These are phyloP conservation scores for Lactarius hengduanensis DNA, from an alignment of 768 basidiomycete genomes.

Conservation along the genomic window DNA sequence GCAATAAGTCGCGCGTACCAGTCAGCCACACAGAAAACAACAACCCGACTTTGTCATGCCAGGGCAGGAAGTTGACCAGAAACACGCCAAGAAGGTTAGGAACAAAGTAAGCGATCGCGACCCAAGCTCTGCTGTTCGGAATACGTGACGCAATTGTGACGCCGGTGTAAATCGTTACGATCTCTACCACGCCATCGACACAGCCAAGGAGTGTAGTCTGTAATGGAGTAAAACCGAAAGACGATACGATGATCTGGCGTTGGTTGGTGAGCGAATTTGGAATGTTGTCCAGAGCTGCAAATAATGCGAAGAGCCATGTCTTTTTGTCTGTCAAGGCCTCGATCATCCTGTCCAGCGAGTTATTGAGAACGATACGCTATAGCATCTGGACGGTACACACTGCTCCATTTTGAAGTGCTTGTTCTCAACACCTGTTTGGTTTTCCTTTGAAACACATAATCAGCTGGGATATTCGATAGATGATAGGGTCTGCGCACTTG, in stretches of 20 bases:
- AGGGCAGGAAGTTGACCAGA: constrained; percentile 63
- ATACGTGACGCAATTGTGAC: constrained; percentile 56
- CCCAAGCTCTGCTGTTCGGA: constrained; percentile 60
- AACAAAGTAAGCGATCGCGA: constrained; percentile 57
- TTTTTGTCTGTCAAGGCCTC: constrained; percentile 69
- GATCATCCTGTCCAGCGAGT: constrained; percentile 47
- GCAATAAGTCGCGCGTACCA: constrained; percentile 38
- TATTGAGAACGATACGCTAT: not conserved
- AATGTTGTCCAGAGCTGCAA: constrained; percentile 57
- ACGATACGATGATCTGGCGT: constrained; percentile 58
- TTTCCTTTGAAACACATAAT: constrained; percentile 42
- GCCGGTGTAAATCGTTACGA: constrained; percentile 67
- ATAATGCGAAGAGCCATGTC: constrained; percentile 75
- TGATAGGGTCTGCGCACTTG: constrained; percentile 43
- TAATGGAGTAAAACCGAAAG: constrained; percentile 61
- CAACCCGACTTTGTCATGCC: constrained; percentile 62
- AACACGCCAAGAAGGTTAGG: constrained; percentile 65
- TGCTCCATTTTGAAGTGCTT: constrained; percentile 80
- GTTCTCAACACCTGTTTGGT: constrained; percentile 81
- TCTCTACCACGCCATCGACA: constrained; percentile 63
- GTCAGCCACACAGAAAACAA: constrained; percentile 56
- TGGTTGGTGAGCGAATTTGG: constrained; percentile 71
- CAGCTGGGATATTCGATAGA: not conserved
- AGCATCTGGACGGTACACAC: constrained; percentile 42
- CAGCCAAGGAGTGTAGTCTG: constrained; percentile 71